Percentiles rank a stretch among this genome's conserved stretches.
Evolutionary conservation across 177 flowering plant genomes (phyloP).

Genomic region (Vitis hybrid): DNA sequence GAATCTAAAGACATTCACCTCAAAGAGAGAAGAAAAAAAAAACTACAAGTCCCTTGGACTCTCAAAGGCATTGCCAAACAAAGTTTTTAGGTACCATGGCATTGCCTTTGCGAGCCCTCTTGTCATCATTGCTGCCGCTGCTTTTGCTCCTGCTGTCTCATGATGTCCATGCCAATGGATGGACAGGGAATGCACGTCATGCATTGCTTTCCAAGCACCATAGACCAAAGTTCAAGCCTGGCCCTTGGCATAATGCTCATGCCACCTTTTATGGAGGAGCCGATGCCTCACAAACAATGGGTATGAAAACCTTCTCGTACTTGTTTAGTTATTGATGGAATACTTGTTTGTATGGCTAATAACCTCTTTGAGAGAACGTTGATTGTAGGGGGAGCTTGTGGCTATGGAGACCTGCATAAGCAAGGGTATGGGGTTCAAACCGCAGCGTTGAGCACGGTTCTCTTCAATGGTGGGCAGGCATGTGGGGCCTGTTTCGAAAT

Average conservation of each 20-base stretch:
- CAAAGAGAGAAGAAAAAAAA: background rate
- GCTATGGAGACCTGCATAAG: conserved; percentile 29
- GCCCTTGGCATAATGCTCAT: conserved; percentile 45
- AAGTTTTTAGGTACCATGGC: conserved; percentile 12
- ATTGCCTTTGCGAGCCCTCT: conserved; percentile 16
- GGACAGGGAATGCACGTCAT: background rate
- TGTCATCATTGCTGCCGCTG: conserved; percentile 12
- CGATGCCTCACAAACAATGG: conserved; percentile 38
- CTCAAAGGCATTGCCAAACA: background rate
- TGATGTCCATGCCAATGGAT: background rate
- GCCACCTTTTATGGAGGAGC: conserved; percentile 56
- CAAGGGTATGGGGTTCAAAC: conserved; percentile 42
- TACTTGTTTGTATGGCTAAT: background rate
- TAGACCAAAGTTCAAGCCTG: conserved; percentile 33
- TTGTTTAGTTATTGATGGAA: background rate
- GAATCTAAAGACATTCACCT: background rate
- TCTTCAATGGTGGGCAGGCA: conserved; percentile 40
- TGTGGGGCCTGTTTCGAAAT: conserved; percentile 59
- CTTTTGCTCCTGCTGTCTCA: conserved; percentile 11
- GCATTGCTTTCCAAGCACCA: conserved; percentile 13
- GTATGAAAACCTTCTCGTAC: conserved; percentile 16
- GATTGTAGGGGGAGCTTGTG: conserved; percentile 45
- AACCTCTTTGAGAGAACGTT: too few species aligned
- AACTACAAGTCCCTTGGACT: background rate
- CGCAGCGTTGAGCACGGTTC: conserved; percentile 36